Conservation (phyloP, 2,329 filamentous ascomycete genomes). For the Monilinia polystroma region DNA sequence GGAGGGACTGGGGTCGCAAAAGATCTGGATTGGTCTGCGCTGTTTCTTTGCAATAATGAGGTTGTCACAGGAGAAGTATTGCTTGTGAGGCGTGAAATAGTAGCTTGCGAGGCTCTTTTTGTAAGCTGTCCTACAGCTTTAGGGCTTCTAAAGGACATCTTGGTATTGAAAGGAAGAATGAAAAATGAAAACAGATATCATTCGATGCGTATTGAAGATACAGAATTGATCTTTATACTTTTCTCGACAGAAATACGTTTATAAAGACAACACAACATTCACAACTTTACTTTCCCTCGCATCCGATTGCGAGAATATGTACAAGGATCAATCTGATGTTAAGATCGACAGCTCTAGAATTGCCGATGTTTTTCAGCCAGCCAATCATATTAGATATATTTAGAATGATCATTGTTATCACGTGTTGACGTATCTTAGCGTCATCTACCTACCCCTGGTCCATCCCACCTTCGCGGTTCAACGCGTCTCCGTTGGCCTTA, state of each 20-base stretch:
- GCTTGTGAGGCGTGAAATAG: conserved; percentile 35
- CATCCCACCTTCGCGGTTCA: conserved; percentile 16
- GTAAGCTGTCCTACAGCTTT: conserved; percentile 34
- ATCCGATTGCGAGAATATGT: conserved; percentile 12
- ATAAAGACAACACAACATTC: neutral
- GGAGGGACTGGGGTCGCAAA: conserved; percentile 68
- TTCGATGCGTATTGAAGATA: neutral
- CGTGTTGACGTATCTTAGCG: conserved; percentile 5
- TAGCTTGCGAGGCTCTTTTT: conserved; percentile 36
- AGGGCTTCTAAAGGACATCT: conserved; percentile 46
- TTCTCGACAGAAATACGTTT: neutral
- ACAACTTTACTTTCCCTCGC: conserved; percentile 10
- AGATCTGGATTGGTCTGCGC: conserved; percentile 43
- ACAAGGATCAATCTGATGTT: conserved; percentile 11
- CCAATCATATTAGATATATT: conserved; percentile 15
- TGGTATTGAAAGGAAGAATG: neutral
- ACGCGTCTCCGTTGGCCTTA: conserved; percentile 16
- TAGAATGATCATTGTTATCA: neutral
- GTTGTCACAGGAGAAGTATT: conserved; percentile 35
- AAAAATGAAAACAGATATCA: neutral
- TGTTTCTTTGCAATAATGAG: conserved; percentile 42
- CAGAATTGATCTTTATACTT: neutral
- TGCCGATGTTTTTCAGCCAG: neutral
- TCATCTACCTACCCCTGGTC: neutral
- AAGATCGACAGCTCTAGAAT: conserved; percentile 1